These are phyloP conservation scores for Sedum album DNA, from an alignment of 164 flowering plant species.

Conservation along the genomic window DNA sequence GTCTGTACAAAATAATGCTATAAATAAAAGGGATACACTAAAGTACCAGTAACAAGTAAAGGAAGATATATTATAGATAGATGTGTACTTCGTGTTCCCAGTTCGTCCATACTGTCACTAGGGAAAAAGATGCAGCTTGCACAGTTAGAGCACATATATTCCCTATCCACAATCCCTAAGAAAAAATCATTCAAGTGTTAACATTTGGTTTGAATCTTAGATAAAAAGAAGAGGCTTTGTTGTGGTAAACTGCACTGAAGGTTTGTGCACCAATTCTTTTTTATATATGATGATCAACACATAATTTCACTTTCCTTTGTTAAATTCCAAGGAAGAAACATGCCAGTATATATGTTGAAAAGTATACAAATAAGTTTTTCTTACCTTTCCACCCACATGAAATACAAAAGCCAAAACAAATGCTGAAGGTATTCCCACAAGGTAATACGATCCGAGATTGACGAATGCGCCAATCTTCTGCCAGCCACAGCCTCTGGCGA, in stretches of 20 bases:
- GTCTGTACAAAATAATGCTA: neutral
- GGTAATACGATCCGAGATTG: conserved; percentile 60
- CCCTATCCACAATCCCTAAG: neutral
- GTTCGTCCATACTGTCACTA: neutral
- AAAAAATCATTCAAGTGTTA: neutral
- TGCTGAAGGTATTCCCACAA: conserved; percentile 66
- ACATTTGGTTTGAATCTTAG: too few relatives aligned
- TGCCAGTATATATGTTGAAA: too few relatives aligned
- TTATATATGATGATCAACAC: too few relatives aligned
- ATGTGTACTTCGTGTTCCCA: conserved; percentile 3
- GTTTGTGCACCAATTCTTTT: too few relatives aligned
- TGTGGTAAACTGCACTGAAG: too few relatives aligned
- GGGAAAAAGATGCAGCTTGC: neutral
- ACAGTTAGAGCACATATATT: neutral
- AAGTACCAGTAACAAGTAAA: neutral
- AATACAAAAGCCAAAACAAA: conserved; percentile 48
- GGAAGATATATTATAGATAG: neutral
- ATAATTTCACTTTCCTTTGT: too few relatives aligned
- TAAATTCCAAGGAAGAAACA: too few relatives aligned
- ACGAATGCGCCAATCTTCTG: conserved; percentile 69
- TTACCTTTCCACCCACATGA: conserved; percentile 61
- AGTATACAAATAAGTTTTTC: too few relatives aligned
- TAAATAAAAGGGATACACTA: too few relatives aligned
- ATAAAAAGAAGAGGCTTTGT: too few relatives aligned
- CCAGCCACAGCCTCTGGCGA: conserved; percentile 84